Base-by-base conservation (phyloP, 495 filamentous ascomycete genomes). In the Neurospora sp. region DNA sequence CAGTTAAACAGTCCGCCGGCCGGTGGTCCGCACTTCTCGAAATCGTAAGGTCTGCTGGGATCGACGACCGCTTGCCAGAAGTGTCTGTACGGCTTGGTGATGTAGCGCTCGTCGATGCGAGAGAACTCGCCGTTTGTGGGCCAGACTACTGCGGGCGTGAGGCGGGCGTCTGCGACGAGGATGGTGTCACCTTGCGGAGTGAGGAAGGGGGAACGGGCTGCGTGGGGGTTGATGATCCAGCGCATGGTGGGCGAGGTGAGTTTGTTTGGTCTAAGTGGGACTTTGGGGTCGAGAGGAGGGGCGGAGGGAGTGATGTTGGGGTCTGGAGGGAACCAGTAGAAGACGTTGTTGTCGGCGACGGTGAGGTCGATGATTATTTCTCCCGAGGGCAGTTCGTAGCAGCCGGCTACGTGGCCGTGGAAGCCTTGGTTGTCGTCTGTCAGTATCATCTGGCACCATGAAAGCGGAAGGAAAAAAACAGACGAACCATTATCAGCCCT, bases 91-190 rank as follows among this genome's bases (percentile, higher is more conserved):
- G 78, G 78, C 71, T 84, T 83, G 20, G 84, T 86, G 4, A 84
- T 79, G 48, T 82, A 84, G 1, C 87, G 84, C 72, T 89, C 88
- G 74, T 90, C 88, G 72, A 90, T 88, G 31, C 87, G 83, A 8
- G 85, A 87, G 82, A 89, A 89, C 76, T 90, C 88, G 27, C 87
- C 86, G 70, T 82, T 86, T 7, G 83, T 83, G 3, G 78, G 76
- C 76, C 85, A 85, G 8, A 82, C 70, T 27, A 80, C 0, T 2
- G 79, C 70, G 17, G 83, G 78, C 44, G 71, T 74, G 12, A 84
- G 77, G 1, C 82, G 76, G 20, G 79, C 78, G 27, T 83, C 78
- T 3, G 82, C 78, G 6, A 79, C 72, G 31, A 73, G 75, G 1
- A 79, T 69, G 2, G 68, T 73, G 3, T 73, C 74, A 3, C 70